phyloP scores from a whole-genome alignment of 2,329 filamentous ascomycete genomes.

The Malbranchea zuffiana region DNA sequence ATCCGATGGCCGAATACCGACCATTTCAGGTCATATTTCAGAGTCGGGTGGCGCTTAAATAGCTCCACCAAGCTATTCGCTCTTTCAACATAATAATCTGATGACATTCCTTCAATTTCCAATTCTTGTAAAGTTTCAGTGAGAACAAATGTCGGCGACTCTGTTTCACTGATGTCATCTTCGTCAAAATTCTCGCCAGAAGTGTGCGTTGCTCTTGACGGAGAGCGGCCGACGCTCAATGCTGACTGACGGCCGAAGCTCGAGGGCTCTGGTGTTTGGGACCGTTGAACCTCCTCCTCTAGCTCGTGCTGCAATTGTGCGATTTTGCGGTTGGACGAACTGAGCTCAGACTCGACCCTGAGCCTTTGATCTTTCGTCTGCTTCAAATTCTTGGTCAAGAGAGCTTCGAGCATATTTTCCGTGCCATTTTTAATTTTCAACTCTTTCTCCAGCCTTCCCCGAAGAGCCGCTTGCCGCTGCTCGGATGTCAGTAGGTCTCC shows the following conservation, averaged over 20 bases:
- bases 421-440: conserved; percentile 97
- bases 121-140: conserved; percentile 83
- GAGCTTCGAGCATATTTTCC: conserved; percentile 91
- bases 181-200: conserved; percentile 39
- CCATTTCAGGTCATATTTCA: conserved; percentile 97
- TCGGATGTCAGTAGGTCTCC: conserved; percentile 53
- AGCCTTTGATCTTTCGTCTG: conserved; percentile 78
- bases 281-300: conserved; percentile 49
- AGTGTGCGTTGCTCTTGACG: conserved; percentile 31
- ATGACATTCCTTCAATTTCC: conserved; percentile 73
- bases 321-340: conserved; percentile 67
- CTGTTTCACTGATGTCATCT: conserved; percentile 56
- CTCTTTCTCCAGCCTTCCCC: conserved; percentile 84
- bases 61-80: conserved; percentile 90
- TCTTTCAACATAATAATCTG: conserved; percentile 89
- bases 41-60: conserved; percentile 82
- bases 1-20: conserved; percentile 86
- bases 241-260: conserved; percentile 41
- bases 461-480: conserved; percentile 61
- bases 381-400: conserved; percentile 91
- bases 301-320: conserved; percentile 49
- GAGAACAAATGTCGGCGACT: conserved; percentile 85
- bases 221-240: conserved; percentile 45
- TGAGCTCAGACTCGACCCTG: conserved; percentile 77
- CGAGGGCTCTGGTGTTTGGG: conserved; percentile 41